A percentile compares a stretch with the other conserved stretches of the same genome.
These are phyloP conservation scores for Cephaloascus albidus DNA, from an alignment of 805 yeast genomes.

Conservation along the genomic window DNA sequence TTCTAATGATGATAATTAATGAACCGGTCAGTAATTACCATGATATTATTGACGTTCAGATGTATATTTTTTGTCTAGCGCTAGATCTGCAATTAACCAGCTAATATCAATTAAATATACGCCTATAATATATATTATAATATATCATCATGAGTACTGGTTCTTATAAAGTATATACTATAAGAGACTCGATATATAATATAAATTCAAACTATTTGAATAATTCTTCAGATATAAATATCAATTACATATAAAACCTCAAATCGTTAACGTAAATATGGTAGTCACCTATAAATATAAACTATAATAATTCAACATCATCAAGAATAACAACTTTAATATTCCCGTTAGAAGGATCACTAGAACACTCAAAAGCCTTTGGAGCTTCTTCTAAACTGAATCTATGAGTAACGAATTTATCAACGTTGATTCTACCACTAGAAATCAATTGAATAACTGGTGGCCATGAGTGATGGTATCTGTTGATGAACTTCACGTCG, in stretches of 20 bases:
- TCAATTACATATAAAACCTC: constrained; percentile 19
- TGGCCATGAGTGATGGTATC: constrained; percentile 51
- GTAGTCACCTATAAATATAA: no score
- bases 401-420: constrained; percentile 38
- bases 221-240: constrained; percentile 9
- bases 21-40: no score
- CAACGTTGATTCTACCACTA: constrained; percentile 32
- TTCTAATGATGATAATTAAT: no score
- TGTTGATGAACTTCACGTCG: constrained; percentile 39
- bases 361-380: constrained; percentile 28
- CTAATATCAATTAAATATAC: no score
- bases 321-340: constrained; percentile 25
- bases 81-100: no score
- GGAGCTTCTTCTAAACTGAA: constrained; percentile 36
- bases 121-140: no score
- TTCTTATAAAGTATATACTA: no score
- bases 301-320: not conserved
- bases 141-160: no score
- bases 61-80: no score
- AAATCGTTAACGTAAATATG: no score
- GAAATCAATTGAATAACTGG: constrained; percentile 39
- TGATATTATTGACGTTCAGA: no score
- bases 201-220: constrained; percentile 29
- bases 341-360: constrained; percentile 32
- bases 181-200: no score